Evolutionary conservation across 306 rosid species (phyloP), one percentile per base, ranked within the genome.

Genomic region (Astragalus membranaceus): DNA sequence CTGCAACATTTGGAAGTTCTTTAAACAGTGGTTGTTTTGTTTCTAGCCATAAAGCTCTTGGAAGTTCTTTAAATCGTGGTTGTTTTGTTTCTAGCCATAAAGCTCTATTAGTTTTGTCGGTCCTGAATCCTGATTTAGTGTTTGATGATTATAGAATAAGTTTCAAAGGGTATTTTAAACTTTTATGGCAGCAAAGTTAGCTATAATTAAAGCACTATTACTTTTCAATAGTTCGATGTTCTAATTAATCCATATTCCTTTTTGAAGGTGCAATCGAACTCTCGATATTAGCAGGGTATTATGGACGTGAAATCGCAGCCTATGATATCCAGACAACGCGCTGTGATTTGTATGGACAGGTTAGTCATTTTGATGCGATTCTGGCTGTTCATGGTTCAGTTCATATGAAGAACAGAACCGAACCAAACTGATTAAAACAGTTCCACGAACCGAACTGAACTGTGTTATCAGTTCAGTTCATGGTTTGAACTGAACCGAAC

Each of bases 271-370:
- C 99, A 46, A 95, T 95, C 63, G 99, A 95, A 85, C 96, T 95
- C 50, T 77, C 99, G 42, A 91, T 95, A 76, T 82, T 95, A 66
- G 92, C 96, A 11, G 95, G 91, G 49, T 73, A 89, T 83, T 95
- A 89, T 72, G 90, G 88, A 43, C 89, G 96, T 11, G 97, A 95
- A 84, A 91, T 95, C 11, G 99, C 96, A 65, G 97, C 97, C 9
- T 87, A 91, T 67, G 99, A 95, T 80, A 95, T 89, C 72, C 96
- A 87, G 80, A 91, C 96, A n/a, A 70, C 92, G 13, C 80, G 99
- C 66, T 95, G 97, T 52, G 97, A 95, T 81, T 78, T 95, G 89
- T 95, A 91, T 52, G 96, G 99, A 49, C 99, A 95, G 96, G 97
- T 95, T 73, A 76, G 91, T 59, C 62, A 69, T 48, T 47, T 17